Percentiles rank a stretch among this genome's conserved stretches.
These are phyloP conservation scores for Xerocomus nothofagi DNA, from an alignment of 1,284 basidiomycete species.

Conservation along the genomic window DNA sequence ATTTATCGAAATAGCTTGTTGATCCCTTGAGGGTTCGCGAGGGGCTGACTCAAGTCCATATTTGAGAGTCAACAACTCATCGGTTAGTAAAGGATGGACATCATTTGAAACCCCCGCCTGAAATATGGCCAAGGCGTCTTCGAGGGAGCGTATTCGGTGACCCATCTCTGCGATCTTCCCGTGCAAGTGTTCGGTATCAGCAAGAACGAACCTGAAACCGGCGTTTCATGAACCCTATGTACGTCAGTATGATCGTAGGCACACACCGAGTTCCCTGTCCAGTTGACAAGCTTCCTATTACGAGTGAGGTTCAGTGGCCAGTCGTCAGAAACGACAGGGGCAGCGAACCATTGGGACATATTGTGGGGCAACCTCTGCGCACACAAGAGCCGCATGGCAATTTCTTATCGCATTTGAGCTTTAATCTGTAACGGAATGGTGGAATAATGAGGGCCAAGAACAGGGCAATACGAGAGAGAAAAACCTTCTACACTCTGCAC, in stretches of 20 bases:
- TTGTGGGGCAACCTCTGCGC: constrained; percentile 45
- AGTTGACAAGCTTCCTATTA: constrained; percentile 49
- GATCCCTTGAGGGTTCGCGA: constrained; percentile 28
- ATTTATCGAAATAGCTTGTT: constrained; percentile 39
- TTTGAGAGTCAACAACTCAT: constrained; percentile 62
- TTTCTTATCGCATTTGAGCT: constrained; percentile 70
- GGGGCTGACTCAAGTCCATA: constrained; percentile 46
- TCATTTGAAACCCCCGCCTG: constrained; percentile 62
- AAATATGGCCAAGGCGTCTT: constrained; percentile 65
- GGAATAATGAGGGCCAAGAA: constrained; percentile 4
- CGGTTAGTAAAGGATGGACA: constrained; percentile 61
- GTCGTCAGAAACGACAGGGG: background rate
- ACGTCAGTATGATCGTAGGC: background rate
- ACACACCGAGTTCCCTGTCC: constrained; percentile 56
- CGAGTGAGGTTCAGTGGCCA: constrained; percentile 1
- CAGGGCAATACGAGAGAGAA: background rate
- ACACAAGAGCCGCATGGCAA: constrained; percentile 52
- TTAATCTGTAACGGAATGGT: constrained; percentile 44
- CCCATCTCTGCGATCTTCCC: constrained; percentile 71
- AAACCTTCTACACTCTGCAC: constrained; percentile 55
- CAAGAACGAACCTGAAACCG: constrained; percentile 57
- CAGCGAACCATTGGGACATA: constrained; percentile 49
- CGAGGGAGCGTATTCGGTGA: constrained; percentile 67
- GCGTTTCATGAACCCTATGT: background rate
- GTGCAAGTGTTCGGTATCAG: constrained; percentile 70